Evolutionary conservation across 441 rosid genomes (phyloP).

Genomic region (Erodium trifolium): DNA sequence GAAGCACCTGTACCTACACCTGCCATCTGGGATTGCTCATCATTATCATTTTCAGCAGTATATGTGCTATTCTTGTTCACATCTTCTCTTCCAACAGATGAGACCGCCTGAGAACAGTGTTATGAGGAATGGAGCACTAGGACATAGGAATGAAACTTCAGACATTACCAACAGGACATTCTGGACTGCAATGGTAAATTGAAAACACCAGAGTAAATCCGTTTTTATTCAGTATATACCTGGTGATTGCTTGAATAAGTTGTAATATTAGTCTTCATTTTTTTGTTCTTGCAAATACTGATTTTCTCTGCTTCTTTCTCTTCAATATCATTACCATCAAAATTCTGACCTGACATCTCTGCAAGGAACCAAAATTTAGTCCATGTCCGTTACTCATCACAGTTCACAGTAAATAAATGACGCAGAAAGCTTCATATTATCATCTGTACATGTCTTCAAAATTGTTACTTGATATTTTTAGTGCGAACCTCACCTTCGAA

Average conservation of each 20-base stretch:
- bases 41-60: neutral
- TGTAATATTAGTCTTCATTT: neutral
- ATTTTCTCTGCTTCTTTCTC: neutral
- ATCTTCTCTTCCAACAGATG: neutral
- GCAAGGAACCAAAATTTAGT: neutral
- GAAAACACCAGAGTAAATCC: neutral
- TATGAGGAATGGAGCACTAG: neutral
- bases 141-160: neutral
- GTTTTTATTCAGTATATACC: neutral
- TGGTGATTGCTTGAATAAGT: neutral
- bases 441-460: neutral
- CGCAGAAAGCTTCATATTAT: neutral
- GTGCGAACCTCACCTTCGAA: neutral
- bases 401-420: neutral
- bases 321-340: neutral
- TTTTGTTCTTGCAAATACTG: constrained; percentile 1
- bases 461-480: neutral
- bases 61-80: neutral
- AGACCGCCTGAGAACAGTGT: neutral
- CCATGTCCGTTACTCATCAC: neutral
- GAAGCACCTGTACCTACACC: neutral
- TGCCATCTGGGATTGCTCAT: neutral
- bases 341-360: constrained; percentile 2
- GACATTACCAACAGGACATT: neutral
- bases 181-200: neutral